Base-by-base conservation (phyloP, 2,329 filamentous ascomycete genomes). In the Lecanicillium sp. region DNA sequence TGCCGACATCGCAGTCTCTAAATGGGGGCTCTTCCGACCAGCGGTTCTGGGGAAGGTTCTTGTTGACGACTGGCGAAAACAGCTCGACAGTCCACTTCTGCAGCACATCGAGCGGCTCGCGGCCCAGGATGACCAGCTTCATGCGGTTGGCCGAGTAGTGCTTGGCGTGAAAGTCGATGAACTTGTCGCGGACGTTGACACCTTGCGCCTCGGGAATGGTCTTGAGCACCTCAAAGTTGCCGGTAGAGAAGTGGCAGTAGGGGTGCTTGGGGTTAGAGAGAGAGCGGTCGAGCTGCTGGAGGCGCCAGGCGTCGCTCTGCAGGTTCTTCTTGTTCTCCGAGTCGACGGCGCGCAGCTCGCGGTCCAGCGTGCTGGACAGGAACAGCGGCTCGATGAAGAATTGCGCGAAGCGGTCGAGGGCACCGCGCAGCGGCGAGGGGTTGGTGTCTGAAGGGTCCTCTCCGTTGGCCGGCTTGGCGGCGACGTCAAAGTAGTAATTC, bases 241-340 rank as follows among this genome's bases (percentile, higher is more conserved):
- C 90, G 0, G 90, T 96, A 0, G 87, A 90, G 63, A 96, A 96
- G 60, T 95, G 86, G 63, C 87, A 87, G 63, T 87, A 95, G 0
- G 90, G 90, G 59, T 96, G 90, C 12, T 84, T 81, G 3, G 87
- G 84, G 64, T 91, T 95, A 2, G 89, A 88, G n/a, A 93, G 70
- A 3, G 85, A 85, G 69, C 95, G 95, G 62, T 88, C 86, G 20
- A 96, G 75, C 67, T 96, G 90, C 60, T 91, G 82, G 54, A 95
- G 69, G 14, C 90, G 81, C 89, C 90, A 95, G 48, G 79, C 78
- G 60, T 96, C 90, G 62, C 81, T 91, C 68, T 96, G 90, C 41
- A 96, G 71, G 58, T 96, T 96, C 77, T 96, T 96, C 77, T 95
- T 95, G 70, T 96, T 95, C 66, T 96, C 90, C 5, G 90, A 95